Conservation (phyloP, 352 stramenopile genomes). For the Phytophthora ohioensis region DNA sequence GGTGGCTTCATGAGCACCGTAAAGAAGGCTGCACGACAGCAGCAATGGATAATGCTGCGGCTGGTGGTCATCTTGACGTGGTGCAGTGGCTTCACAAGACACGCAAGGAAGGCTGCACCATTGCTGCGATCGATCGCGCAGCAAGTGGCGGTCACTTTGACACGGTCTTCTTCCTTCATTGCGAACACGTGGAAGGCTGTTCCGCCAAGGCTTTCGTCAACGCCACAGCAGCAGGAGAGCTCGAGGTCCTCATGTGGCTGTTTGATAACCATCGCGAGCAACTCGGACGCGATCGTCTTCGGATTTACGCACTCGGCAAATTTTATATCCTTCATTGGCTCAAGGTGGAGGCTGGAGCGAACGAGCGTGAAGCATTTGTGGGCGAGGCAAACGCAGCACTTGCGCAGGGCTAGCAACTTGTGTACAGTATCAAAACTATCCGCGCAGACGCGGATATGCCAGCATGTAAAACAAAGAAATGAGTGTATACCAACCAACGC, state of each 20-base stretch:
- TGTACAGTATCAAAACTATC: slow-evolving; percentile 32
- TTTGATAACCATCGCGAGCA: slow-evolving; percentile 31
- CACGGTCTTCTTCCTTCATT: slow-evolving; percentile 34
- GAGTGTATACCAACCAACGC: slow-evolving; percentile 19
- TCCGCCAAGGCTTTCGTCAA: slow-evolving; percentile 41
- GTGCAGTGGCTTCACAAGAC: slow-evolving; percentile 28
- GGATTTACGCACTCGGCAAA: slow-evolving; percentile 42
- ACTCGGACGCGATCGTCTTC: slow-evolving; percentile 41
- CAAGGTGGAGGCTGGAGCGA: slow-evolving; percentile 27
- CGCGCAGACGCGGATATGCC: slow-evolving; percentile 11
- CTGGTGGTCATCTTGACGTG: slow-evolving; percentile 24
- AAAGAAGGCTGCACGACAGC: slow-evolving; percentile 36
- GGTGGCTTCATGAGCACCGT: slow-evolving; percentile 35
- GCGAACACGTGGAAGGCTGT: slow-evolving; percentile 23
- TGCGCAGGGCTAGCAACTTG: slow-evolving; percentile 26
- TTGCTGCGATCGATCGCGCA: slow-evolving; percentile 33
- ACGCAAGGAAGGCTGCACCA: slow-evolving; percentile 32
- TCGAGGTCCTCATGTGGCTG: slow-evolving; percentile 47
- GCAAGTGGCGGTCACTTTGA: slow-evolving; percentile 31
- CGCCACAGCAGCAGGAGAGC: slow-evolving; percentile 36
- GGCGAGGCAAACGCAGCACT: slow-evolving; percentile 24
- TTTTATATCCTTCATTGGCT: slow-evolving; percentile 46
- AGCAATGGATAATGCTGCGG: slow-evolving; percentile 35
- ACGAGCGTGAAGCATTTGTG: slow-evolving; percentile 32
- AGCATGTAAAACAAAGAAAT: slow-evolving; percentile 19